Percentiles rank a stretch among this genome's conserved stretches.
Conservation (phyloP, 2,329 filamentous ascomycete species). For the Lasiodiplodia citricola region DNA sequence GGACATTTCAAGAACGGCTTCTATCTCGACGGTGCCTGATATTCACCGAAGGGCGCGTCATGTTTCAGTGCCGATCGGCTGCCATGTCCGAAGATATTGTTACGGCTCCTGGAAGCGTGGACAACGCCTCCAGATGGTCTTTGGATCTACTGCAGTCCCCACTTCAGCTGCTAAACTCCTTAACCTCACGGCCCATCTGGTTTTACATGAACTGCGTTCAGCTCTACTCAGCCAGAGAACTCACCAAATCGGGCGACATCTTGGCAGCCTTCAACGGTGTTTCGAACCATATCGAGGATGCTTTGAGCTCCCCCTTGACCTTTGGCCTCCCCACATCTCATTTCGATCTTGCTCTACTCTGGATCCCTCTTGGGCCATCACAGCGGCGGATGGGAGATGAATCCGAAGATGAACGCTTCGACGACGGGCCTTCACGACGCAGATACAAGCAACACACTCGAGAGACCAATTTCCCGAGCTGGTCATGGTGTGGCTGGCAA, state of each 20-base stretch:
- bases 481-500: slow-evolving; percentile 46
- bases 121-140: slow-evolving; percentile 34
- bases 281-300: slow-evolving; percentile 33
- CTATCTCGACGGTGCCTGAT: slow-evolving; percentile 44
- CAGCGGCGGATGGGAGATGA: neutral
- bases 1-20: slow-evolving; percentile 49
- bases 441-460: neutral
- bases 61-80: slow-evolving; percentile 38
- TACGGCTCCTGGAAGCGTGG: slow-evolving; percentile 30
- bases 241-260: slow-evolving; percentile 37
- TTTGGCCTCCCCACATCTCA: slow-evolving; percentile 35
- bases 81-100: slow-evolving; percentile 39
- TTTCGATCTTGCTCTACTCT: slow-evolving; percentile 41
- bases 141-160: slow-evolving; percentile 39
- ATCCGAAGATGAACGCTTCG: neutral
- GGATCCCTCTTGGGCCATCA: slow-evolving; percentile 27
- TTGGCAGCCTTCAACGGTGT: slow-evolving; percentile 44
- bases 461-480: slow-evolving; percentile 39
- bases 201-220: slow-evolving; percentile 40
- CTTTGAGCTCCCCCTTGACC: slow-evolving; percentile 35
- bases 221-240: slow-evolving; percentile 38
- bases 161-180: slow-evolving; percentile 35
- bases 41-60: slow-evolving; percentile 40
- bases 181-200: slow-evolving; percentile 35
- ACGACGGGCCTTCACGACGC: neutral